Conservation (phyloP, 169 alveolate species). For the Plasmodium fragile region DNA sequence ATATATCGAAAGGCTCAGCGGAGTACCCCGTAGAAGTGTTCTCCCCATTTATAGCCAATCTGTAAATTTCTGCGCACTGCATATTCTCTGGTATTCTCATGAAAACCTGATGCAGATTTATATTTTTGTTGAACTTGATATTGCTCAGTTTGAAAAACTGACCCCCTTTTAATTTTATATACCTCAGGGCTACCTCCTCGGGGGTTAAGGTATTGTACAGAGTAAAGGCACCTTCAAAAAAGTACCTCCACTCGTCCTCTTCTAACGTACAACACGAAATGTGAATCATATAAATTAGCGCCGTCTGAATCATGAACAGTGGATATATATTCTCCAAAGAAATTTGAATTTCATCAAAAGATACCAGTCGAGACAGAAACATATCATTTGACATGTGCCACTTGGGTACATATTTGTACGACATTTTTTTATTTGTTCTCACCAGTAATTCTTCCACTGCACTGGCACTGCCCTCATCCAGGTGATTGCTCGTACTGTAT, state of each 20-base stretch:
- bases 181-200: conserved; percentile 73
- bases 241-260: conserved; percentile 71
- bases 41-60: conserved; percentile 74
- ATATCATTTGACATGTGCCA: conserved; percentile 77
- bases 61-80: conserved; percentile 54
- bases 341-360: conserved; percentile 76
- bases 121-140: neutral
- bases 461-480: neutral
- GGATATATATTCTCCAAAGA: conserved; percentile 54
- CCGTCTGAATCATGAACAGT: conserved; percentile 65
- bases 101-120: conserved; percentile 60
- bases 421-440: conserved; percentile 42
- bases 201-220: conserved; percentile 66
- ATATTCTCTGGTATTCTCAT: conserved; percentile 77
- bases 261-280: conserved; percentile 54
- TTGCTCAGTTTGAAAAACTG: conserved; percentile 34
- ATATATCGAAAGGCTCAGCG: conserved; percentile 77
- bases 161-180: conserved; percentile 54
- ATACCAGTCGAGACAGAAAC: conserved; percentile 72
- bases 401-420: conserved; percentile 66
- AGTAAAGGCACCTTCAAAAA: conserved; percentile 53
- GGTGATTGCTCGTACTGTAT: neutral
- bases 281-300: conserved; percentile 73
- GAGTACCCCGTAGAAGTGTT: conserved; percentile 42
- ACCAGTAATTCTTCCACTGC: conserved; percentile 13